phyloP scores from a whole-genome alignment of 805 yeast genomes.

The Kodamaea neixiangensis region DNA sequence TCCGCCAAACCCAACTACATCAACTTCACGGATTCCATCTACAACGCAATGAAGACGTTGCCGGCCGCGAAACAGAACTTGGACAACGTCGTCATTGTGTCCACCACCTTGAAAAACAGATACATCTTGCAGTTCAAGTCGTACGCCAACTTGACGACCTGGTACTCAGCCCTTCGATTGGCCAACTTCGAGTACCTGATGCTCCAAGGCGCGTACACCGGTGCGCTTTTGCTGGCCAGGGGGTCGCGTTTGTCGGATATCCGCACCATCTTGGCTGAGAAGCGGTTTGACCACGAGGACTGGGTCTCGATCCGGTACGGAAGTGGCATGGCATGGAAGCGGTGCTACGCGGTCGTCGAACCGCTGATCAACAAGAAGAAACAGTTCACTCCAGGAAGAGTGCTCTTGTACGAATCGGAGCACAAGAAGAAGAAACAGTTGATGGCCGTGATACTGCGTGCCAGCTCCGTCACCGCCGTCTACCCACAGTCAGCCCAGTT shows the following conservation, averaged over 20 bases:
- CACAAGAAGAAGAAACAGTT: conserved; percentile 68
- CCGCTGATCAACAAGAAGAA: conserved; percentile 58
- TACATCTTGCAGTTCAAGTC: conserved; percentile 77
- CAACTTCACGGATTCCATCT: conserved; percentile 87
- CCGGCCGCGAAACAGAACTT: conserved; percentile 66
- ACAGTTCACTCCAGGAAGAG: conserved; percentile 58
- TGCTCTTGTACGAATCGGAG: conserved; percentile 81
- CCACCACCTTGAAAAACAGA: conserved; percentile 90
- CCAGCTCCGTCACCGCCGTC: conserved; percentile 80
- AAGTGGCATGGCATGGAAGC: conserved; percentile 96
- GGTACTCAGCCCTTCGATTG: conserved; percentile 84
- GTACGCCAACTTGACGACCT: conserved; percentile 60
- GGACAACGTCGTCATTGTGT: conserved; percentile 79
- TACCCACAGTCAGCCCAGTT: conserved; percentile 83
- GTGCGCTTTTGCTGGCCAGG: conserved; percentile 87
- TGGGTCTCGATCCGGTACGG: conserved; percentile 96
- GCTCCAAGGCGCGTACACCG: conserved; percentile 95
- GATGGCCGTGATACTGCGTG: conserved; percentile 75
- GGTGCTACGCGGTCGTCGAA: conserved; percentile 88
- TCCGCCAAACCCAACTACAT: conserved; percentile 80
- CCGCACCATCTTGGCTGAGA: conserved; percentile 78
- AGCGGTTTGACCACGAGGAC: conserved; percentile 84
- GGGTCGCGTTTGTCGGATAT: conserved; percentile 89
- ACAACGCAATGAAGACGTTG: conserved; percentile 67
- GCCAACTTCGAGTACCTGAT: conserved; percentile 78